Conservation (phyloP, 75 land plant species). For the Ceratopteris richardii region DNA sequence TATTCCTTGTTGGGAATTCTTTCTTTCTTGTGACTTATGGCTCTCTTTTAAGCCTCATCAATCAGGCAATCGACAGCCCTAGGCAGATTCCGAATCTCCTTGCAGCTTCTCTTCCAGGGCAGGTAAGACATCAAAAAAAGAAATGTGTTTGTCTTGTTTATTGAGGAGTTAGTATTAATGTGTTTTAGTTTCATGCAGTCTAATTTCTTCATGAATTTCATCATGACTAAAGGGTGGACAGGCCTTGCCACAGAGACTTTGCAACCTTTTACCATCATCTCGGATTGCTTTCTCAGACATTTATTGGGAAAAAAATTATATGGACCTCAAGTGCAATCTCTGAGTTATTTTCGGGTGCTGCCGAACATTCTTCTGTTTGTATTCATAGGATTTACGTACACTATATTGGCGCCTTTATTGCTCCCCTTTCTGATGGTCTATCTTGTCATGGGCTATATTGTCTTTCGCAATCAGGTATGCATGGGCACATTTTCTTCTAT, state of each 20-base stretch:
- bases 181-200: conserved; percentile 10
- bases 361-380: conserved; percentile 71
- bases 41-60: conserved; percentile 36
- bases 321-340: conserved; percentile 39
- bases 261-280: conserved; percentile 28
- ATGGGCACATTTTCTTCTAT: no score
- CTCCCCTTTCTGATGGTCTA: conserved; percentile 80
- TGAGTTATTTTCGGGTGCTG: conserved; percentile 60
- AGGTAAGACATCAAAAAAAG: conserved; percentile 47
- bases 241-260: conserved; percentile 63
- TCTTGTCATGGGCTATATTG: conserved; percentile 61
- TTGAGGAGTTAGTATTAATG: no score
- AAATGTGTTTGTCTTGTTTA: no score
- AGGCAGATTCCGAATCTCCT: conserved; percentile 65
- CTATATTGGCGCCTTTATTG: conserved; percentile 74
- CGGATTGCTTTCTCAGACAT: conserved; percentile 25
- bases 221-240: conserved; percentile 92
- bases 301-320: conserved; percentile 13
- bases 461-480: conserved; percentile 79
- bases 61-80: conserved; percentile 48
- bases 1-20: conserved; percentile 70
- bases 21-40: conserved; percentile 84
- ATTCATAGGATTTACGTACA: conserved; percentile 75
- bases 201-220: conserved; percentile 77
- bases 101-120: conserved; percentile 80